Evolutionary conservation across 306 rosid species (phyloP), one percentile per base, ranked within the genome.

Genomic region (Canavalia gladiata): DNA sequence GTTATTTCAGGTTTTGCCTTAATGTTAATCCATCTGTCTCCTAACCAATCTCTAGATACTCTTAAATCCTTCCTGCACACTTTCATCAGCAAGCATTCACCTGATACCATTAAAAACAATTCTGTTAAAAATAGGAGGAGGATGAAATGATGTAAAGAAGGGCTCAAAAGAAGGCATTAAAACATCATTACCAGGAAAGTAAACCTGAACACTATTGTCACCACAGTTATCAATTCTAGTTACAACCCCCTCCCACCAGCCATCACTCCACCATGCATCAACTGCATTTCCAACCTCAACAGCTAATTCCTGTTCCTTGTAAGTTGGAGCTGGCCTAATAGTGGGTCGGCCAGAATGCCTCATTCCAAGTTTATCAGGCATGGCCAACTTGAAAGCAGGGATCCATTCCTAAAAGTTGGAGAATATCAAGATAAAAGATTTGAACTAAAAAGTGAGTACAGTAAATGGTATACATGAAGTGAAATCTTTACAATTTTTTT

Each of bases 241-340:
- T 60, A 90, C 87, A 81, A 93, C 90, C 35, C 99, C 99, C 88
- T 95, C 99, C 99, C 99, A 95, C 99, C 99, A 95, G 50, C 99
- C 99, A 80, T 95, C 99, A 49, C 99, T 93, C 99, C 99, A 95
- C 99, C 98, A 93, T 59, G 94, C 99, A 84, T 95, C 99, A 46
- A 95, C 89, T 45, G 97, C 97, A 63, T 81, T 81, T 71, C 99
- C 99, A 37, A 90, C 81, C 57, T 87, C 90, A 11, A 89, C 68
- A 31, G 67, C 86, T 60, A 77, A 83, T 79, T 85, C 92, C 84
- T 74, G 89, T 72, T 84, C 97, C 72, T 82, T 79, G 3, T 34
- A 3, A 74, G 86, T 82, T 72, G 91, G 97, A 60, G 89, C 87
- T 29, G 99, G 99, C 59, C 99, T 90, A 33, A 90, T 86, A 56